Conservation (phyloP, 768 basidiomycete species). For the Lanmaoa rubissima region DNA sequence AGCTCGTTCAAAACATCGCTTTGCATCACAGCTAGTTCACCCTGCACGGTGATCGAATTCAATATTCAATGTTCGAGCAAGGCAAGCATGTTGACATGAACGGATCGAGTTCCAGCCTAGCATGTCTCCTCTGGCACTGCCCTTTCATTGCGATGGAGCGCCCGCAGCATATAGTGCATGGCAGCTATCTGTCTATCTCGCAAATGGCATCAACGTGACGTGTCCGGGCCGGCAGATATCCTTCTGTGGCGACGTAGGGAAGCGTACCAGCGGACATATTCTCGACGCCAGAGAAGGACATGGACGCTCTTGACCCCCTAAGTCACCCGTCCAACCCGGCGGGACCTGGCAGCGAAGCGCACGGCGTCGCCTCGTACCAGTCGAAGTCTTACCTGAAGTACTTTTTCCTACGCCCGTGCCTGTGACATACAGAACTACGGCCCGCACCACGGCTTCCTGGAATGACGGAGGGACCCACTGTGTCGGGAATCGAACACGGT, state of each 20-base stretch:
- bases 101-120: background rate
- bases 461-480: slow-evolving; percentile 2
- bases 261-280: background rate
- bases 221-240: background rate
- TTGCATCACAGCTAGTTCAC: background rate
- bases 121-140: background rate
- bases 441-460: slow-evolving; percentile 9
- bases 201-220: background rate
- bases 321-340: background rate
- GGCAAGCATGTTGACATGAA: background rate
- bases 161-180: background rate
- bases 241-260: slow-evolving; percentile 2
- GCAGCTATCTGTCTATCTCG: background rate
- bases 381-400: slow-evolving; percentile 5
- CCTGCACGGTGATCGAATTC: background rate
- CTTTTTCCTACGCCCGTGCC: background rate
- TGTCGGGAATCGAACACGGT: slow-evolving; percentile 2
- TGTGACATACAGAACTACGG: slow-evolving; percentile 12
- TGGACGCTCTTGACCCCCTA: slow-evolving; percentile 1
- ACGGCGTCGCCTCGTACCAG: slow-evolving; percentile 6
- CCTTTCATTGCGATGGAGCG: background rate
- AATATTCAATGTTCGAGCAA: slow-evolving; percentile 1
- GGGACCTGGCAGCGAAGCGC: slow-evolving; percentile 3
- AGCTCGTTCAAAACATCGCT: background rate
- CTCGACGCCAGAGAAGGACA: slow-evolving; percentile 1